These are phyloP conservation scores for Allantophomopsis lycopodina DNA, from an alignment of 2,329 filamentous ascomycete genomes.

Conservation along the genomic window DNA sequence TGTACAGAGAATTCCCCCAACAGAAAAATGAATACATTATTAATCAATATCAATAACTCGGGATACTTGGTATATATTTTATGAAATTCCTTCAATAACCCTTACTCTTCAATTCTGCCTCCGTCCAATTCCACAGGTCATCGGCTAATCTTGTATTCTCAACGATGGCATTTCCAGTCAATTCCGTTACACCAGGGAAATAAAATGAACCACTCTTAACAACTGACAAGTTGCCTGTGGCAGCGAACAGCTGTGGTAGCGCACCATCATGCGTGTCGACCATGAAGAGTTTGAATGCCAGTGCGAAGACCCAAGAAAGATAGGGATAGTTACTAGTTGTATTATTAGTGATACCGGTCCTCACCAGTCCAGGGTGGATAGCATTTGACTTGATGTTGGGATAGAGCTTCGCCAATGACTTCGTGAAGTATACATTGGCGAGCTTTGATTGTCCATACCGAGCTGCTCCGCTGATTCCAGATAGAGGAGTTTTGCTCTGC, in stretches of 20 bases:
- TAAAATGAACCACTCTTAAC: slow-evolving; percentile 22
- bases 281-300: slow-evolving; percentile 1
- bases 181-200: slow-evolving; percentile 20
- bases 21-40: too few species aligned
- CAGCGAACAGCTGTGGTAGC: slow-evolving; percentile 26
- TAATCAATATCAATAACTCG: too few species aligned
- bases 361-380: slow-evolving; percentile 26
- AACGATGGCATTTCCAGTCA: slow-evolving; percentile 8
- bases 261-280: slow-evolving; percentile 20
- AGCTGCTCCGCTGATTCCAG: slow-evolving; percentile 10
- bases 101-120: slow-evolving; percentile 14
- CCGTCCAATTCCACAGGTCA: slow-evolving; percentile 23
- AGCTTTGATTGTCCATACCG: slow-evolving; percentile 32
- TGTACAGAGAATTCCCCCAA: too few species aligned
- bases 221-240: slow-evolving; percentile 14
- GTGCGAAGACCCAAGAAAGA: too few species aligned
- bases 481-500: slow-evolving; percentile 13
- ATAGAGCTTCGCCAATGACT: slow-evolving; percentile 23
- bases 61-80: too few species aligned
- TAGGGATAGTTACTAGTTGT: not conserved
- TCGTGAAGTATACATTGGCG: slow-evolving; percentile 29
- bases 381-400: slow-evolving; percentile 21
- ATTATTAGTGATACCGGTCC: slow-evolving; percentile 18
- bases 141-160: slow-evolving; percentile 15
- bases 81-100: too few species aligned